These are phyloP conservation scores for Colletotrichum sp. DNA, from an alignment of 2,329 filamentous ascomycete species.

Conservation along the genomic window DNA sequence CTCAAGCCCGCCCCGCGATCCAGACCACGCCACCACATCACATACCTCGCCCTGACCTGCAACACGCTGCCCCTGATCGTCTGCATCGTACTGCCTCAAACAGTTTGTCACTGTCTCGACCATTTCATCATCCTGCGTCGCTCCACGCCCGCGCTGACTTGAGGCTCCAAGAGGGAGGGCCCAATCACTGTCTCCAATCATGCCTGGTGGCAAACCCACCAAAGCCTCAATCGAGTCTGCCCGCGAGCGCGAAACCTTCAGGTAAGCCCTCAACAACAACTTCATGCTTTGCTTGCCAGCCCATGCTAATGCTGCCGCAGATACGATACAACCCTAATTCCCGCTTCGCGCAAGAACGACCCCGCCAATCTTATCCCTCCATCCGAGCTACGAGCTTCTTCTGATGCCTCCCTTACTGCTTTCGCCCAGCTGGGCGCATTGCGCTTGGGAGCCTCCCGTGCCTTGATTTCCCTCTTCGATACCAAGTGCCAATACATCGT, in stretches of 20 bases:
- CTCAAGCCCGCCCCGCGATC: background rate
- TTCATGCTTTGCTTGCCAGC: background rate
- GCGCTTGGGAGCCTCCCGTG: conserved; percentile 42
- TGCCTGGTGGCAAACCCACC: background rate
- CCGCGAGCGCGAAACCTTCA: conserved; percentile 35
- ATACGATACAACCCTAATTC: conserved; percentile 13
- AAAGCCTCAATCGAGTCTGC: conserved; percentile 22
- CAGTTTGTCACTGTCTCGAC: background rate
- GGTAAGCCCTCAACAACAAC: conserved; percentile 5
- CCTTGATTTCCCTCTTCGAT: conserved; percentile 59
- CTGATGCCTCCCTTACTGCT: conserved; percentile 47
- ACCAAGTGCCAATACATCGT: conserved; percentile 51
- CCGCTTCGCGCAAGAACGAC: conserved; percentile 23
- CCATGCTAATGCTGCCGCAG: background rate
- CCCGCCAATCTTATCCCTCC: conserved; percentile 23
- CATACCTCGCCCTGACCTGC: background rate
- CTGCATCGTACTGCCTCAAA: background rate
- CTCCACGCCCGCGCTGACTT: background rate
- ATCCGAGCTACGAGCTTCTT: conserved; percentile 27
- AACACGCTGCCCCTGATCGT: background rate
- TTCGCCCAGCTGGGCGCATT: conserved; percentile 54
- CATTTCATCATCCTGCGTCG: background rate
- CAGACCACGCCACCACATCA: background rate
- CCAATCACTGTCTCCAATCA: background rate
- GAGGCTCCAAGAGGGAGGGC: background rate